Evolutionary conservation across 345 rosid species (phyloP).

Genomic region (Microcos paniculata): DNA sequence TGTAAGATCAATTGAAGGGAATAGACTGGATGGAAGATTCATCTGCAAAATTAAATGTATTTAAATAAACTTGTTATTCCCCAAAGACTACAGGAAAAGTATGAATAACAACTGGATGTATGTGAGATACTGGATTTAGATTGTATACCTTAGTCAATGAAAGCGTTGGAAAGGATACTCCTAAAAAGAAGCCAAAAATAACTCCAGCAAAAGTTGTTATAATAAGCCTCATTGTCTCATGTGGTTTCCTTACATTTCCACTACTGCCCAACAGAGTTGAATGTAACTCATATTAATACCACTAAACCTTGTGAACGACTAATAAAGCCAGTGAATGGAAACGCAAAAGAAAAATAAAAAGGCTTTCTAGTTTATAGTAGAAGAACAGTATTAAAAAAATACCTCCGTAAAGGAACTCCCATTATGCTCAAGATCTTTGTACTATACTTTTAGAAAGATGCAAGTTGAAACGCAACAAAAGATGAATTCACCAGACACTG

Average conservation of each 20-base stretch:
- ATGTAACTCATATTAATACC: not conserved
- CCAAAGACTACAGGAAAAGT: not conserved
- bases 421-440: slow-evolving; percentile 26
- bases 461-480: slow-evolving; percentile 23
- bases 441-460: slow-evolving; percentile 23
- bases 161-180: slow-evolving; percentile 72
- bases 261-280: slow-evolving; percentile 31
- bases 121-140: not conserved
- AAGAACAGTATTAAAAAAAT: slow-evolving; percentile 7
- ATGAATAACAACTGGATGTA: not conserved
- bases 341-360: not conserved
- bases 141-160: slow-evolving; percentile 72
- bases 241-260: slow-evolving; percentile 55
- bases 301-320: not conserved
- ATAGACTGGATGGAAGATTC: slow-evolving; percentile 77
- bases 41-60: slow-evolving; percentile 48
- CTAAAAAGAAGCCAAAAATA: slow-evolving; percentile 79
- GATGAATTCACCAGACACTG: slow-evolving; percentile 19
- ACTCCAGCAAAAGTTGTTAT: slow-evolving; percentile 63
- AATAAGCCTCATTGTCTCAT: slow-evolving; percentile 73
- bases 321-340: not conserved
- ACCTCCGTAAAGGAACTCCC: slow-evolving; percentile 44
- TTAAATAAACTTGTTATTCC: not conserved
- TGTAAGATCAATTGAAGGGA: slow-evolving; percentile 81
- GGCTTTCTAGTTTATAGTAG: not conserved